phyloP scores from a whole-genome alignment of 345 rosid species.

The Euphorbia peplus region DNA sequence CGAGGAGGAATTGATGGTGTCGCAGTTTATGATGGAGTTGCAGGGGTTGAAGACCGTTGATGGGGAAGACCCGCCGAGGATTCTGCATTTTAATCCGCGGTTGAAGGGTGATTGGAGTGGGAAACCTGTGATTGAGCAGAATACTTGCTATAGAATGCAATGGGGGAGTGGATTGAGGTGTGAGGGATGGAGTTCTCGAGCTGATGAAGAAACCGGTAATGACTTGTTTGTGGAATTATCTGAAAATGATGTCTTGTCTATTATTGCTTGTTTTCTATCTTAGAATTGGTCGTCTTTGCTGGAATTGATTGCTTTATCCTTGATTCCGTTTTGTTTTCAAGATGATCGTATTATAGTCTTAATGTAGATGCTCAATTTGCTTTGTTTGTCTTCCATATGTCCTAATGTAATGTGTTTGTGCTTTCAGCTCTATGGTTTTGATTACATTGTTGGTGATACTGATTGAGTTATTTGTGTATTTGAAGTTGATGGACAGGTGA shows the following conservation, averaged over 20 bases:
- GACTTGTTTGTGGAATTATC: constrained; percentile 17
- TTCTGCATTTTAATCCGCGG: constrained; percentile 87
- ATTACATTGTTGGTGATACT: not conserved
- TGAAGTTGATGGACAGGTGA: constrained; percentile 84
- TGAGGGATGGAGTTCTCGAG: constrained; percentile 77
- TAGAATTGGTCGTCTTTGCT: not conserved
- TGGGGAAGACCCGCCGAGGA: constrained; percentile 92
- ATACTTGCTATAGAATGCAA: constrained; percentile 90
- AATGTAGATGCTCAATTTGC: not conserved
- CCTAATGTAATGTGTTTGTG: not conserved
- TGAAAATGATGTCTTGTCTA: constrained; percentile 3
- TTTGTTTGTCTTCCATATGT: not conserved
- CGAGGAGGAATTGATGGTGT: constrained; percentile 51
- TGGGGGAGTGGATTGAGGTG: constrained; percentile 87
- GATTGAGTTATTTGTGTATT: not conserved
- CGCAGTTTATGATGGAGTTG: constrained; percentile 86
- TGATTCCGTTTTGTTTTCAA: not conserved
- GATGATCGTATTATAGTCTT: not conserved
- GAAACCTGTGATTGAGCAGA: constrained; percentile 85
- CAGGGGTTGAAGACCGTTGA: constrained; percentile 85
- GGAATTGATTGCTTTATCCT: not conserved
- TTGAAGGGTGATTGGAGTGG: constrained; percentile 89
- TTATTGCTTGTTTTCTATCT: not conserved
- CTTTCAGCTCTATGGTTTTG: not conserved
- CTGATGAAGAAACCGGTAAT: constrained; percentile 84